Percentiles rank a stretch among this genome's conserved stretches.
phyloP scores from a whole-genome alignment of 1,284 basidiomycete species.

The Hymenochaete sp. region DNA sequence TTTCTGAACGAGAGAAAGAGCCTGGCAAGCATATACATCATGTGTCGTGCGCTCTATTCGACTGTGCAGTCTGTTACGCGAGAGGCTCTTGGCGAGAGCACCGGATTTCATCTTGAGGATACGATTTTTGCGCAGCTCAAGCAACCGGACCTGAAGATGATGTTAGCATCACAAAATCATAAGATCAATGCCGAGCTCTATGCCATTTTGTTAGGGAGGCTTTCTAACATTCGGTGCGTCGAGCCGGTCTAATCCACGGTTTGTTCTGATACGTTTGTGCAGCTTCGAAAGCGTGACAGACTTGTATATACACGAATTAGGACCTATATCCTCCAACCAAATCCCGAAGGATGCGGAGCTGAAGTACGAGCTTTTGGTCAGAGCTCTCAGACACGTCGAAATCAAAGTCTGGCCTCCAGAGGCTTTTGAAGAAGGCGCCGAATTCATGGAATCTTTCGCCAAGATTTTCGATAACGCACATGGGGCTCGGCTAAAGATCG shows the following conservation, averaged over 20 bases:
- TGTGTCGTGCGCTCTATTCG: constrained; percentile 77
- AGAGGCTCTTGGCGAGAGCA: constrained; percentile 66
- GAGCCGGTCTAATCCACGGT: constrained; percentile 7
- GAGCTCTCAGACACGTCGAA: constrained; percentile 69
- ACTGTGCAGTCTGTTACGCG: constrained; percentile 67
- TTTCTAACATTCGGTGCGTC: constrained; percentile 67
- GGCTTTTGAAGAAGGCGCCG: constrained; percentile 88
- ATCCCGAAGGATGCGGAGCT: constrained; percentile 72
- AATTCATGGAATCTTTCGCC: constrained; percentile 80
- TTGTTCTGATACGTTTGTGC: background rate
- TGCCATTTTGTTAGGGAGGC: constrained; percentile 72
- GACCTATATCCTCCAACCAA: constrained; percentile 62
- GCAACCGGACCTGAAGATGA: constrained; percentile 60
- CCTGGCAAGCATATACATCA: constrained; percentile 77
- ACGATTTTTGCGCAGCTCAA: constrained; percentile 82
- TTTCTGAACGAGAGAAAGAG: constrained; percentile 70
- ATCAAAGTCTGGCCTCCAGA: constrained; percentile 92
- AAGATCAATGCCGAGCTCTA: constrained; percentile 74
- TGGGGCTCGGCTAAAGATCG: constrained; percentile 75
- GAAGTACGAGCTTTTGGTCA: constrained; percentile 75
- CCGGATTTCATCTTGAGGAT: constrained; percentile 75
- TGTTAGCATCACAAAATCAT: constrained; percentile 63
- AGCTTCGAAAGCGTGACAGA: constrained; percentile 86
- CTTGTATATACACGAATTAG: constrained; percentile 72
- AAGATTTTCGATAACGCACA: constrained; percentile 81